These are phyloP conservation scores for Berberis vulgaris DNA, from an alignment of 164 flowering plant species.

Conservation along the genomic window DNA sequence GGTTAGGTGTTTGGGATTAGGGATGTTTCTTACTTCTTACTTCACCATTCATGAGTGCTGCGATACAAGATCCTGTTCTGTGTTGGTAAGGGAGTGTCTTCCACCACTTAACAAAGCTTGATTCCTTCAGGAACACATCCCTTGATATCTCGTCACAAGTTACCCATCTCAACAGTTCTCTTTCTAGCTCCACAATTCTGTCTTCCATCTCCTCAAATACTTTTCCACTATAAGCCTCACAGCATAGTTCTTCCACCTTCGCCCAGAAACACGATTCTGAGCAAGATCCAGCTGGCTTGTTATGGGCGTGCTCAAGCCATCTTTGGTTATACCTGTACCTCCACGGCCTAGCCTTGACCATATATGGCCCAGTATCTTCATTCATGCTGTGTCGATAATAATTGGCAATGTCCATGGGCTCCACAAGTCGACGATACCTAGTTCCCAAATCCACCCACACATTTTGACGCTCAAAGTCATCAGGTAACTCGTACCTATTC, in stretches of 20 bases:
- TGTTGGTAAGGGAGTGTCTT: conserved; percentile 36
- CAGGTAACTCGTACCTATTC: conserved; percentile 58
- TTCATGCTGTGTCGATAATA: conserved; percentile 64
- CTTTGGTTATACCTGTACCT: conserved; percentile 60
- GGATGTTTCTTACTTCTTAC: conserved; percentile 3
- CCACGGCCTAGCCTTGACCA: conserved; percentile 51
- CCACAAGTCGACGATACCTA: conserved; percentile 46
- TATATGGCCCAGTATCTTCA: conserved; percentile 62
- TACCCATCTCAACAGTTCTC: conserved; percentile 22
- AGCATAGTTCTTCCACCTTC: conserved; percentile 49
- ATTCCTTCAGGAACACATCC: conserved; percentile 41
- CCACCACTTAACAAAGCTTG: conserved; percentile 73
- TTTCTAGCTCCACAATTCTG: conserved; percentile 27
- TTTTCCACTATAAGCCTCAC: conserved; percentile 1
- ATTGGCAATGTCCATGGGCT: conserved; percentile 89
- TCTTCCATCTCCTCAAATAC: conserved; percentile 21
- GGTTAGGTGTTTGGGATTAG: background rate
- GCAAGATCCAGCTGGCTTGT: conserved; percentile 10
- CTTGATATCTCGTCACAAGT: conserved; percentile 8
- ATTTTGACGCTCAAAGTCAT: conserved; percentile 38
- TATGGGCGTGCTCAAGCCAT: conserved; percentile 45
- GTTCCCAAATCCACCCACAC: conserved; percentile 65
- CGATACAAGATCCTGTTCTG: conserved; percentile 22
- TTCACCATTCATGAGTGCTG: conserved; percentile 11
- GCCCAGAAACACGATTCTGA: conserved; percentile 64